These are phyloP conservation scores for Leptosphaerulina australis DNA, from an alignment of 2,329 filamentous ascomycete species.

Conservation along the genomic window DNA sequence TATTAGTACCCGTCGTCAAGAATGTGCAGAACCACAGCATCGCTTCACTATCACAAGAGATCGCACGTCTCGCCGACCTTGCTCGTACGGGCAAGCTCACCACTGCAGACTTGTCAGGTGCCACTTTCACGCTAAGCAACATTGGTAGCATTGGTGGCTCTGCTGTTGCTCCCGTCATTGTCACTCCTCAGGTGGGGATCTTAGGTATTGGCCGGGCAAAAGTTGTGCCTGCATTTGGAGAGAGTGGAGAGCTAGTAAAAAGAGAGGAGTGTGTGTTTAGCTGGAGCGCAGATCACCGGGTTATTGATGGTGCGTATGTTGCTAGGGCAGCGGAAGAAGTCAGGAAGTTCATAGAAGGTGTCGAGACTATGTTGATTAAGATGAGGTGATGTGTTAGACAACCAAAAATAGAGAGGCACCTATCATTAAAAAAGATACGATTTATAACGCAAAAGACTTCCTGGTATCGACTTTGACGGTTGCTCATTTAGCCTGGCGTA, in stretches of 20 bases:
- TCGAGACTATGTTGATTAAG: slow-evolving; percentile 84
- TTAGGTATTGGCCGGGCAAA: slow-evolving; percentile 84
- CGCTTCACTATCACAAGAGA: slow-evolving; percentile 75
- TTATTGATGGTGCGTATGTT: slow-evolving; percentile 94
- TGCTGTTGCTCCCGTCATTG: slow-evolving; percentile 88
- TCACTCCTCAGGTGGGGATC: slow-evolving; percentile 89
- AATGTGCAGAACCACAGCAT: slow-evolving; percentile 81
- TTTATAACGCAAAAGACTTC: neutral
- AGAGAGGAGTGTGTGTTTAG: slow-evolving; percentile 88
- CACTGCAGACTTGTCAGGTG: slow-evolving; percentile 76
- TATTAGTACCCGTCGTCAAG: slow-evolving; percentile 90
- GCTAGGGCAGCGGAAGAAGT: slow-evolving; percentile 87
- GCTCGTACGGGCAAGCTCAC: slow-evolving; percentile 77
- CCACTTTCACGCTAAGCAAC: slow-evolving; percentile 95
- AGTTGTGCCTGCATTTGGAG: slow-evolving; percentile 76
- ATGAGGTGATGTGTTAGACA: slow-evolving; percentile 21
- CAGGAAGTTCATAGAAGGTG: slow-evolving; percentile 77
- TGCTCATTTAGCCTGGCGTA: too few species aligned
- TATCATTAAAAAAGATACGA: neutral
- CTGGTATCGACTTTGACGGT: too few species aligned
- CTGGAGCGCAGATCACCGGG: slow-evolving; percentile 94
- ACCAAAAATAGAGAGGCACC: neutral
- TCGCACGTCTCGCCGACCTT: slow-evolving; percentile 73
- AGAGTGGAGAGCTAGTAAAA: slow-evolving; percentile 65
- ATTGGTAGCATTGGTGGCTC: slow-evolving; percentile 95